Percentiles rank a stretch among this genome's conserved stretches.
These are phyloP conservation scores for Emericellopsis atlantica DNA, from an alignment of 2,329 filamentous ascomycete genomes.

Conservation along the genomic window DNA sequence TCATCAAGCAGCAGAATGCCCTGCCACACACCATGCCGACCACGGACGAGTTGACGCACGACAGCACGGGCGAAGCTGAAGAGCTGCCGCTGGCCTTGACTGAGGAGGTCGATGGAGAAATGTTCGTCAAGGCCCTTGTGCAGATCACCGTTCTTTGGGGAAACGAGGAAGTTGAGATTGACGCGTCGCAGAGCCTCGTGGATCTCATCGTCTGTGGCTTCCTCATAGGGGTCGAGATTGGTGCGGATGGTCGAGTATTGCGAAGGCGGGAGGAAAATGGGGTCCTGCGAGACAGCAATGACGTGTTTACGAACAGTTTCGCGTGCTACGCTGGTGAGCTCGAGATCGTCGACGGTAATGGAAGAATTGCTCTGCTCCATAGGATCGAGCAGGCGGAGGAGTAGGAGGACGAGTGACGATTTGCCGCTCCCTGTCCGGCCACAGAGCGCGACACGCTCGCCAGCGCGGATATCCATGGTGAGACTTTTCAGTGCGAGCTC, in stretches of 20 bases:
- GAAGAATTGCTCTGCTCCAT: conserved; percentile 8
- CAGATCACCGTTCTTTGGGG: no score
- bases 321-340: conserved; percentile 22
- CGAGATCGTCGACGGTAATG: conserved; percentile 27
- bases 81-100: conserved; percentile 45
- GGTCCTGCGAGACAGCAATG: conserved; percentile 36
- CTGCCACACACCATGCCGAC: background rate
- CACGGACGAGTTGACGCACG: conserved; percentile 21
- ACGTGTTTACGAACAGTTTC: conserved; percentile 26
- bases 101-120: conserved; percentile 14
- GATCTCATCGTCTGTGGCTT: no score
- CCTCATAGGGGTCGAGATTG: conserved; percentile 19
- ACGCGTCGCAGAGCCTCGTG: no score
- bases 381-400: conserved; percentile 23
- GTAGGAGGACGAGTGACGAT: conserved; percentile 22
- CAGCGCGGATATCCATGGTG: conserved; percentile 10
- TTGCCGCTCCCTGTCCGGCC: conserved; percentile 26
- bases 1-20: conserved; percentile 11
- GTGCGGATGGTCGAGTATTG: conserved; percentile 3
- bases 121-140: no score
- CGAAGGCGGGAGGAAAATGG: conserved; percentile 11
- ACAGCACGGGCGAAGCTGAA: conserved; percentile 42
- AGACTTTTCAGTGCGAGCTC: background rate
- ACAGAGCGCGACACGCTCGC: conserved; percentile 21
- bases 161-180: no score